Evolutionary conservation across 306 rosid genomes (phyloP), one percentile per base, ranked within the genome.

Genomic region (Ziziphus jujuba): DNA sequence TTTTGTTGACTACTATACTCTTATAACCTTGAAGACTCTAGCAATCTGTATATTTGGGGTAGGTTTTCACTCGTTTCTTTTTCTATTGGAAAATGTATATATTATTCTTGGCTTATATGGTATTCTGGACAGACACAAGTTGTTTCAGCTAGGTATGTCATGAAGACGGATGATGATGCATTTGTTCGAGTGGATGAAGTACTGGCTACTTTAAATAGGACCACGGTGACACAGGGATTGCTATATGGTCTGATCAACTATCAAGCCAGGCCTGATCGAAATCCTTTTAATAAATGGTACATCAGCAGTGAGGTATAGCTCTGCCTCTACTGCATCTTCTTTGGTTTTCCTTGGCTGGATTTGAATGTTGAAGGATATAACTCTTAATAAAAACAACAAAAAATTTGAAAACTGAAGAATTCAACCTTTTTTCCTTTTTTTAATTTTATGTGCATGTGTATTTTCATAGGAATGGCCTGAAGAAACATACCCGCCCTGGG

Each of bases 161-260:
- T 86, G 91, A 86, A 86, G 83, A 86, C 89, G 38, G 89, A 86
- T 69, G 91, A 86, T 65, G 91, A 86, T 76, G 89, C 91, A 23
- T 86, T 86, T 40, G 85, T 86, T 61, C 83, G 91, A 63, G 80
- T 86, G 56, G 89, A 86, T 55, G 89, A 84, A 76, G 85, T 84
- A 24, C 79, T 86, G 14, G 72, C 73, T 23, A 78, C 87, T 68
- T 60, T 86, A 67, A 63, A 76, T 6, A 81, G 72, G 67, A 81
- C 76, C 66, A 76, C 67, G 40, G 75, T 69, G 65, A 48, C 65
- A 51, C 60, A 44, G 25, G 87, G 89, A 17, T 74, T 86, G 51
- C 87, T 86, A 23, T 86, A 73, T 61, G 91, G 91, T 53, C 91
- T 83, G 66, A 76, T 86, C 44, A 81, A 86, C 75, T 81, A 84